phyloP scores from a whole-genome alignment of 2,329 filamentous ascomycete species.

The Fusarium metavorans region DNA sequence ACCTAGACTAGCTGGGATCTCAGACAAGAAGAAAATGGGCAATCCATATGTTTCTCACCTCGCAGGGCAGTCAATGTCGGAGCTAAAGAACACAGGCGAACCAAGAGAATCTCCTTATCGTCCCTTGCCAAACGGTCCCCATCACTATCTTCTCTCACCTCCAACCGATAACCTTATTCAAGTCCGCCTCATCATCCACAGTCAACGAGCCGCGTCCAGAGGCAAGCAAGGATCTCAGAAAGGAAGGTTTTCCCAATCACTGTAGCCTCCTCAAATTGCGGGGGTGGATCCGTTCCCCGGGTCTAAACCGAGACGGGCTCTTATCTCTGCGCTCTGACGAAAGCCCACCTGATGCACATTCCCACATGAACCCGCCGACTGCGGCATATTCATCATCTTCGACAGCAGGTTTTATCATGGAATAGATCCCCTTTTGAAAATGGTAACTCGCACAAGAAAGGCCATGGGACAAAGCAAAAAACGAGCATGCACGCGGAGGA shows the following conservation, averaged over 20 bases:
- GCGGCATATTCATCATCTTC: background rate
- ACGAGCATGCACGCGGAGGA: background rate
- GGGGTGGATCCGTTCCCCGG: background rate
- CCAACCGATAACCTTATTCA: background rate
- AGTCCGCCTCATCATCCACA: background rate
- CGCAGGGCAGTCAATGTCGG: background rate
- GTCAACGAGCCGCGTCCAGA: background rate
- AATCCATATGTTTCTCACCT: background rate
- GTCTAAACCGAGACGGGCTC: slow-evolving; percentile 8
- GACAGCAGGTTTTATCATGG: slow-evolving; percentile 14
- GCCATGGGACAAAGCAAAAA: background rate
- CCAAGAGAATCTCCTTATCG: background rate
- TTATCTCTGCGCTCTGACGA: background rate
- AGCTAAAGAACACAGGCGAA: background rate
- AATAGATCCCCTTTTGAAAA: background rate
- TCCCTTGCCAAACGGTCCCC: background rate
- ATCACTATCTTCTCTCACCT: background rate
- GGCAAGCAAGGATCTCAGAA: background rate
- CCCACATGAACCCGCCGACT: background rate
- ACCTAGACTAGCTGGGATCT: background rate
- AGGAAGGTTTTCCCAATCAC: slow-evolving; percentile 30
- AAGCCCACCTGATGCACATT: background rate
- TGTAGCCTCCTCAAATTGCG: slow-evolving; percentile 7
- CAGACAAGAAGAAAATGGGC: background rate
- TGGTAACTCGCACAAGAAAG: slow-evolving; percentile 1